Conservation (phyloP, 192 early-diverging fungal genomes). For the Haplosporangium gracile region DNA sequence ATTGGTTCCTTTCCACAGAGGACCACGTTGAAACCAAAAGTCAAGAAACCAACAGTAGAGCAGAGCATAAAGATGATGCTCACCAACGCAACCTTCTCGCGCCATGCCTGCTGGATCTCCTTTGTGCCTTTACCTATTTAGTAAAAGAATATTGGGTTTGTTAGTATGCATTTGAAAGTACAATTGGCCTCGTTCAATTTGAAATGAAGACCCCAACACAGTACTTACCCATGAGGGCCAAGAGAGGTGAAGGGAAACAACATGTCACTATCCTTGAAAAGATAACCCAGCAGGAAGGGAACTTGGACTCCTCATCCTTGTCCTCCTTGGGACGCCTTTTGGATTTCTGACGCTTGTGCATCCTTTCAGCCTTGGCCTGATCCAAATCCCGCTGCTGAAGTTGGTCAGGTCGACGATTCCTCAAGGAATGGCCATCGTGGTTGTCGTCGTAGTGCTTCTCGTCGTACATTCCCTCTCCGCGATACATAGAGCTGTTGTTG, state of each 20-base stretch:
- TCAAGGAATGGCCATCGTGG: conserved; percentile 9
- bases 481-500: conserved; percentile 4
- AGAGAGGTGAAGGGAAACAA: conserved; percentile 66
- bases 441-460: conserved; percentile 2
- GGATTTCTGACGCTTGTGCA: conserved; percentile 41
- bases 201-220: neutral
- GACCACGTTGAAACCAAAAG: conserved; percentile 84
- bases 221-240: conserved; percentile 43
- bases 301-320: conserved; percentile 11
- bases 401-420: conserved; percentile 41
- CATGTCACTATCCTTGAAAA: conserved; percentile 70
- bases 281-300: conserved; percentile 58
- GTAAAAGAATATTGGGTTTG: neutral
- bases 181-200: neutral
- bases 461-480: neutral
- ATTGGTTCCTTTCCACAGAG: conserved; percentile 65
- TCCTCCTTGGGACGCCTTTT: conserved; percentile 5
- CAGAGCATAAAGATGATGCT: conserved; percentile 84
- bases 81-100: conserved; percentile 92
- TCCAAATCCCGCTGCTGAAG: conserved; percentile 41
- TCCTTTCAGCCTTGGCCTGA: conserved; percentile 38
- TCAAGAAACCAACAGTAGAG: conserved; percentile 82
- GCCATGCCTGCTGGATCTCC: conserved; percentile 83
- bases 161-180: neutral
- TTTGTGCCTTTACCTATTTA: conserved; percentile 26